Base-by-base conservation (phyloP, 306 rosid species). In the Cucurbita pepo region DNA sequence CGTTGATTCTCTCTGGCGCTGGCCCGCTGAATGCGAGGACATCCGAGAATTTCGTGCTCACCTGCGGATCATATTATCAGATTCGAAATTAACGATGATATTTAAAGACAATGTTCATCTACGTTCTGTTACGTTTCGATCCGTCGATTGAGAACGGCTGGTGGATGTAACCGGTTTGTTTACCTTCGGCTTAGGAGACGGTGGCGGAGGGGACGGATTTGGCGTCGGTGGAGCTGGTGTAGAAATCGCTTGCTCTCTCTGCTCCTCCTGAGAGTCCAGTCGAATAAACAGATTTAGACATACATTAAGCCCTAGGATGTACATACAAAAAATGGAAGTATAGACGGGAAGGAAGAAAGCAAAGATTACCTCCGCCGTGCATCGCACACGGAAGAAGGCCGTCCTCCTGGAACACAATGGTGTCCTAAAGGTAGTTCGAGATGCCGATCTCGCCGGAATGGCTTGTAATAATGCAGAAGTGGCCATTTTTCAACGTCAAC, bases 1-100 rank as follows among this genome's bases (percentile, higher is more conserved):
- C 97, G 66, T 92, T 92, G 78, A 92, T 92, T 71, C 97, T 89
- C 81, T 92, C 97, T 5, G 97, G 97, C 6, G 85, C 97, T 0
- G 96, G 92, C 5, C 97, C 97, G 30, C 89, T 74, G 83, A 92
- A 92, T 0, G 95, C 96, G 15, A 92, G 75, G 15, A 92, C 37
- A 10, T 89, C 91, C 0, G 82, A 48, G n/a, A 92, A 85, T 8
- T 81, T 89, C 0, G 91, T 82, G 78, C 88, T 88, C 51, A 70
- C 69, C 90, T 87, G 22, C 25, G 19, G 14, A 44, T 30, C 34
- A 2, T 1, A 47, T 11, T 3, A 12, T 0, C 7, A 19, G 21
- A 66, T 18, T 25, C 3, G 9, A 58, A 34, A 30, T 58, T 0
- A 11, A 13, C n/a, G 36, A 56, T 9, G 5, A 0, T 5, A 3